Evolutionary conservation across 257 asterid species (phyloP), one percentile per base, ranked within the genome.

Genomic region (Capsicum rhomboideum): DNA sequence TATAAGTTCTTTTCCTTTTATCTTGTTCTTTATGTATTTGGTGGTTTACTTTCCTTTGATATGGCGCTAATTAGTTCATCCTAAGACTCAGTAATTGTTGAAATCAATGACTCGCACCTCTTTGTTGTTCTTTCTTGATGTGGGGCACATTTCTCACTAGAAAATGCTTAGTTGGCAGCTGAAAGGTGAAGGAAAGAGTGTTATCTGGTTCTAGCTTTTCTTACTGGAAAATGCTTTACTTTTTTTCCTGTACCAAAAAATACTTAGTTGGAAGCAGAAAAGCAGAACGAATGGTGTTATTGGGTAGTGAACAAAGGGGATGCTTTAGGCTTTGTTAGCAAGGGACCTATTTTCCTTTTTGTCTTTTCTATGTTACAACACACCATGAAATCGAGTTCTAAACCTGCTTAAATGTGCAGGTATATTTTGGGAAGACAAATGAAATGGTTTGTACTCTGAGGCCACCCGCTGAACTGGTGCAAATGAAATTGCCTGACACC

Each of bases 371-470:
- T 11, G 46, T 28, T 20, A 82, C 37, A 26, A 52, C 31, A 54
- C 84, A 61, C 44, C n/a, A 21, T 29, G 79, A n/a, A 82, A 66
- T 31, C 52, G 4, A 84, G 69, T 49, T 55, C 82, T 58, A 63
- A 49, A 84, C 13, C 3, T 14, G 6, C 34, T 29, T 26, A 34
- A 17, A 66, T 80, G 68, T 86, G 82, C 92, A 97, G 98, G 99
- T 97, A 84, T 97, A 97, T 85, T 95, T 95, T 85, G 99, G 99
- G 86, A 97, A 97, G 93, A 97, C 99, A 23, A 97, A 93, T 82
- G 99, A 97, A 92, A 97, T 97, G 99, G 98, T 97, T 88, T 97
- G 99, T 86, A 93, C 95, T 20, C 84, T 95, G 79, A 93, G 99
- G 77, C 99, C 99, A 16, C 99, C 99, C 10, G 29, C 92, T 44